Conservation (phyloP, 495 filamentous ascomycete species). For the Venustampulla echinocandica region DNA sequence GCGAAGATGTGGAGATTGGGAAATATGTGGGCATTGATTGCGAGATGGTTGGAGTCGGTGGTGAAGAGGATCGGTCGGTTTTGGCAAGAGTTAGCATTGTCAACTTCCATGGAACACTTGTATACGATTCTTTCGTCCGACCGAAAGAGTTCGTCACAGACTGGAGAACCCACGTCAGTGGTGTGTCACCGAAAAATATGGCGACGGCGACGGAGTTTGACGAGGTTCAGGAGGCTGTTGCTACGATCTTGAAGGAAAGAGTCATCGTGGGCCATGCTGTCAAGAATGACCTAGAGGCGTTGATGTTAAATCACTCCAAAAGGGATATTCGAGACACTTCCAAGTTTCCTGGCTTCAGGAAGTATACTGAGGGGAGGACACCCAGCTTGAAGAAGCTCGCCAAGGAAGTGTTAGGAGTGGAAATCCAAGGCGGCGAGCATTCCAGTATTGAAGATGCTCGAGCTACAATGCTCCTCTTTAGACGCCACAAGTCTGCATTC, state of each 20-base stretch:
- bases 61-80: conserved; percentile 54
- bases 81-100: conserved; percentile 81
- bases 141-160: conserved; percentile 72
- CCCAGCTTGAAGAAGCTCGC: conserved; percentile 70
- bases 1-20: conserved; percentile 47
- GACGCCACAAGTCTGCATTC: conserved; percentile 70
- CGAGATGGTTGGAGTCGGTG: conserved; percentile 93
- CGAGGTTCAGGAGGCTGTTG: conserved; percentile 64
- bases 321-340: conserved; percentile 79
- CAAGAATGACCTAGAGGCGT: conserved; percentile 69
- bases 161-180: conserved; percentile 79
- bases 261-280: conserved; percentile 88
- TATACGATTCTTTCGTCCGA: conserved; percentile 86
- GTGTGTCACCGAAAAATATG: conserved; percentile 66
- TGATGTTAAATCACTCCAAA: conserved; percentile 67
- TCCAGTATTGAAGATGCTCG: conserved; percentile 76
- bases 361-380: conserved; percentile 66
- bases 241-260: conserved; percentile 59
- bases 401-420: conserved; percentile 66
- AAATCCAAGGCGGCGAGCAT: conserved; percentile 47
- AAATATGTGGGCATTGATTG: conserved; percentile 93
- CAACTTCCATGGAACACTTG: conserved; percentile 81
- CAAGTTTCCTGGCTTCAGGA: conserved; percentile 61
- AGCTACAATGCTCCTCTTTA: conserved; percentile 80
- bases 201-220: conserved; percentile 57